phyloP scores from a whole-genome alignment of 1,284 basidiomycete genomes.

The Pisolithus thermaeus region DNA sequence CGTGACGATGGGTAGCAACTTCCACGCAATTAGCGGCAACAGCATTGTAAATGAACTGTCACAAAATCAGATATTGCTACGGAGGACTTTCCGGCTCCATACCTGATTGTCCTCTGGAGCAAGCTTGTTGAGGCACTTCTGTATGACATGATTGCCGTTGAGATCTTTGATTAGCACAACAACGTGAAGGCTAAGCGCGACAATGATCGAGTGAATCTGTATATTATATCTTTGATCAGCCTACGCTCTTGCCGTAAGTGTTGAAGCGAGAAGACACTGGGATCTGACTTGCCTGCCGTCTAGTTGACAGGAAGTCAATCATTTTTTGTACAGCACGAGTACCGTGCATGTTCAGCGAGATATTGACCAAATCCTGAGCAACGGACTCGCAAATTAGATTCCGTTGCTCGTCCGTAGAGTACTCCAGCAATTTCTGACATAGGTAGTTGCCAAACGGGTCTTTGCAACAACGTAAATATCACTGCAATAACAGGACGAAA shows the following conservation, averaged over 20 bases:
- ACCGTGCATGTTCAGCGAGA: constrained; percentile 99
- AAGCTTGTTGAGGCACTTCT: constrained; percentile 98
- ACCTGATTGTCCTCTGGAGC: constrained; percentile 98
- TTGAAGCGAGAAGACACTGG: constrained; percentile 26
- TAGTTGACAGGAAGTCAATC: constrained; percentile 98
- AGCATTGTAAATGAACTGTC: constrained; percentile 97
- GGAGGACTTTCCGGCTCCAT: constrained; percentile 7
- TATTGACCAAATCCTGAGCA: constrained; percentile 94
- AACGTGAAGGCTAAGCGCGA: constrained; percentile 95
- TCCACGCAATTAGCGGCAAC: constrained; percentile 99
- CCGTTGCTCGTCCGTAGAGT: constrained; percentile 96
- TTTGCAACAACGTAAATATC: constrained; percentile 21
- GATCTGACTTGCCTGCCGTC: constrained; percentile 71
- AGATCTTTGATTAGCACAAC: constrained; percentile 99
- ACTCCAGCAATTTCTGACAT: constrained; percentile 97
- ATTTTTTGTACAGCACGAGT: constrained; percentile 99
- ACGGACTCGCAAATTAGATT: constrained; percentile 98
- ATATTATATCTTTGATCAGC: constrained; percentile 73
- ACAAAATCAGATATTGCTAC: constrained; percentile 3
- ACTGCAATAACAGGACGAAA: constrained; percentile 1
- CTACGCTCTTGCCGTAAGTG: constrained; percentile 45
- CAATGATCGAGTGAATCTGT: constrained; percentile 97
- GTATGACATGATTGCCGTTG: constrained; percentile 99
- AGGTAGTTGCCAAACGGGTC: constrained; percentile 99
- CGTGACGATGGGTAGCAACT: constrained; percentile 98